Evolutionary conservation across 2,329 filamentous ascomycete species (phyloP).

Genomic region (Colletotrichum limetticola): DNA sequence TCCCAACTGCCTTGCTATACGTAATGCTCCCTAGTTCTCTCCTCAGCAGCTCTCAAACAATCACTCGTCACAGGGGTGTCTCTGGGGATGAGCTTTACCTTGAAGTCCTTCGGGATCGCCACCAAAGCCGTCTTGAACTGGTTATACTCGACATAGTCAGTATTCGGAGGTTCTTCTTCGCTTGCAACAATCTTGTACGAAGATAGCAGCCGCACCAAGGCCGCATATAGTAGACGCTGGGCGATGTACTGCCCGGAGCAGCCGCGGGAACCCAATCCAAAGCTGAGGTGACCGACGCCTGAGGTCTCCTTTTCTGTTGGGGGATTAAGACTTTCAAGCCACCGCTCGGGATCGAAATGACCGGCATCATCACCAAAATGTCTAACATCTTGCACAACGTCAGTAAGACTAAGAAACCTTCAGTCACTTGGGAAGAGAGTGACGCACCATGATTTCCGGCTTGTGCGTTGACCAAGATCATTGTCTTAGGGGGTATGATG

Average conservation of each 20-base stretch:
- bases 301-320: constrained; percentile 55
- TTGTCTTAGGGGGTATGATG: constrained; percentile 78
- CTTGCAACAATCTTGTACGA: constrained; percentile 62
- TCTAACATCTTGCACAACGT: constrained; percentile 80
- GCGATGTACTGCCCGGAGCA: constrained; percentile 72
- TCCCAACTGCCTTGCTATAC: not conserved
- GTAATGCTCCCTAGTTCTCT: not conserved
- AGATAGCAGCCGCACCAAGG: constrained; percentile 67
- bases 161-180: constrained; percentile 58
- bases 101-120: constrained; percentile 72
- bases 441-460: constrained; percentile 51
- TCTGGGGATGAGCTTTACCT: constrained; percentile 63
- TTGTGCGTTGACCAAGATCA: constrained; percentile 71
- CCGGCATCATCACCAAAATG: constrained; percentile 71
- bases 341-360: constrained; percentile 77
- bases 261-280: constrained; percentile 72
- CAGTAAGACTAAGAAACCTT: constrained; percentile 51
- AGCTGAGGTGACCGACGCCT: constrained; percentile 71
- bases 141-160: constrained; percentile 69
- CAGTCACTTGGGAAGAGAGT: not conserved
- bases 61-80: constrained; percentile 46
- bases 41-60: not conserved
- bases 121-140: constrained; percentile 67
- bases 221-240: constrained; percentile 71
- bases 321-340: constrained; percentile 52